phyloP scores from a whole-genome alignment of 1,284 basidiomycete genomes.

The Cronartium ribicola region DNA sequence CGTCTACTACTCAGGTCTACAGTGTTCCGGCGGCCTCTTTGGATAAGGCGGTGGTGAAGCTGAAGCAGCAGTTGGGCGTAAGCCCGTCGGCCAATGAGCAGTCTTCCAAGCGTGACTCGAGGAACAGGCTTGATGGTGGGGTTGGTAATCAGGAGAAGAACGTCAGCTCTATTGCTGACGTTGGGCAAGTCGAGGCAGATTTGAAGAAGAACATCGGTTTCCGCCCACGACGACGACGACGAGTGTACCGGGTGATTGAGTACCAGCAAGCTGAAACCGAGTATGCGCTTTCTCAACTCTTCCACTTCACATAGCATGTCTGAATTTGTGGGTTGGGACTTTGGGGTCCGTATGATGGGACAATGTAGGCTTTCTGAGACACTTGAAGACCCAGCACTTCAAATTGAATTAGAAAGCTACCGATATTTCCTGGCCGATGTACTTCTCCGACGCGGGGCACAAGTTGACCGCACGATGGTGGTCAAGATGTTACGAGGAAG shows the following conservation, averaged over 20 bases:
- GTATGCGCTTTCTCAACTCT: neutral
- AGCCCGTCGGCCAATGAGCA: constrained; percentile 6
- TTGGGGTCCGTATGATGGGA: too few species aligned
- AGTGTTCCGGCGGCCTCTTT: constrained; percentile 14
- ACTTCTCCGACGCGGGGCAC: constrained; percentile 16
- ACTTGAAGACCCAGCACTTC: constrained; percentile 15
- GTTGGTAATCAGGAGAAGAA: constrained; percentile 6
- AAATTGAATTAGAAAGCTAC: constrained; percentile 26
- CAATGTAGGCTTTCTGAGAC: neutral
- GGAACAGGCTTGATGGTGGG: neutral
- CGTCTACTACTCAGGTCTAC: constrained; percentile 6
- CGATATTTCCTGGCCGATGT: constrained; percentile 29
- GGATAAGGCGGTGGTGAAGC: constrained; percentile 29
- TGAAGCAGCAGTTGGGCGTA: constrained; percentile 24
- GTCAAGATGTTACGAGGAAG: constrained; percentile 28
- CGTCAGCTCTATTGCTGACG: neutral
- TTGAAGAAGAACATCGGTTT: neutral
- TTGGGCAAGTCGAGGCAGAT: neutral
- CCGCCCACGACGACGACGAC: neutral
- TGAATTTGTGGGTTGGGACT: neutral
- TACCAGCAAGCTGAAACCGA: neutral
- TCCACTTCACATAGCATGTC: neutral
- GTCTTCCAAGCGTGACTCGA: neutral
- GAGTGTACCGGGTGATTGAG: neutral
- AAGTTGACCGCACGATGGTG: constrained; percentile 24